Conservation (phyloP, 208 protist genomes). For the Angomonas ambiguus region DNA sequence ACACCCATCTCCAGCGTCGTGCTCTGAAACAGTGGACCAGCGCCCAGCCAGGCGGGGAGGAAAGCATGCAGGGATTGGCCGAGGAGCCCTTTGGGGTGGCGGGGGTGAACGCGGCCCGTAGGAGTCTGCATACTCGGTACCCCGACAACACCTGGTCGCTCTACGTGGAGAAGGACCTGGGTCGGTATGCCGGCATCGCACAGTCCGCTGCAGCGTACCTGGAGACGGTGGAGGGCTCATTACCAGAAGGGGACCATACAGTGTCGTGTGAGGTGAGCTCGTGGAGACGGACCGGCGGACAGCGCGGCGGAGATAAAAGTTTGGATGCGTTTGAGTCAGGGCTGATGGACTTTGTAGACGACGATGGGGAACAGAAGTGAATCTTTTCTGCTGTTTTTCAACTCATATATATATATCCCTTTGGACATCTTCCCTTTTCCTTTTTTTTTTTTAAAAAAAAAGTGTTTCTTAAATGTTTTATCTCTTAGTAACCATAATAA, state of each 20-base stretch:
- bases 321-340: constrained; percentile 57
- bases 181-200: constrained; percentile 24
- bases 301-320: constrained; percentile 25
- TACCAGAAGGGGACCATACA: neutral
- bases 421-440: too few species aligned
- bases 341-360: constrained; percentile 23
- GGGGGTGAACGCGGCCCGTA: constrained; percentile 35
- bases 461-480: too few species aligned
- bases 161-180: constrained; percentile 21
- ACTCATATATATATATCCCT: too few species aligned
- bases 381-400: too few species aligned
- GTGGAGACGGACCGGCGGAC: constrained; percentile 41
- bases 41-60: constrained; percentile 6
- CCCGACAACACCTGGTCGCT: constrained; percentile 55
- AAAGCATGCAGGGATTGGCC: constrained; percentile 3
- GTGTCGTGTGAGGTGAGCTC: constrained; percentile 20
- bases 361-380: too few species aligned
- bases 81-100: constrained; percentile 41
- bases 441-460: too few species aligned
- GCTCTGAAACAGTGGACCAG: constrained; percentile 21
- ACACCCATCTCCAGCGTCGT: constrained; percentile 46
- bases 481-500: too few species aligned
- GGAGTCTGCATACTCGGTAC: constrained; percentile 46
- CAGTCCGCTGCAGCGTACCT: constrained; percentile 30
- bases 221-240: constrained; percentile 15